These are phyloP conservation scores for Phytophthora lateralis DNA, from an alignment of 352 stramenopile genomes.

Conservation along the genomic window DNA sequence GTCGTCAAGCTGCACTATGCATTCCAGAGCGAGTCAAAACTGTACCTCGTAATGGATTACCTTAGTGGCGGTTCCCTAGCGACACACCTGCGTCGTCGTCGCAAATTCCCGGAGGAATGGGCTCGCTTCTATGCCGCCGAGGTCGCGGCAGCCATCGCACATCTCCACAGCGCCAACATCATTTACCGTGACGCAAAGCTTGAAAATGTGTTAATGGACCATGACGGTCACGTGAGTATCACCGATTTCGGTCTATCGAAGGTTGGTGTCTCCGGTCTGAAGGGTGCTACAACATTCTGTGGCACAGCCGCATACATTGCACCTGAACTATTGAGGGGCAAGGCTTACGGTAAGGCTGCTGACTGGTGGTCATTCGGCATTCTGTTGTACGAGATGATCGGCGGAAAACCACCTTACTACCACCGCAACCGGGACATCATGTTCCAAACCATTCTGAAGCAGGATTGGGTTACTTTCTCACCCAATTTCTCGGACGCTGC, in stretches of 20 bases:
- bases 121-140: conserved; percentile 95
- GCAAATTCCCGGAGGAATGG: conserved; percentile 91
- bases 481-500: conserved; percentile 91
- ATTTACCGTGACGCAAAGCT: conserved; percentile 97
- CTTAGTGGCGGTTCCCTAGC: conserved; percentile 90
- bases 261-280: conserved; percentile 85
- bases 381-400: conserved; percentile 96
- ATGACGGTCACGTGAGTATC: conserved; percentile 94
- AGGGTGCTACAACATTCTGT: conserved; percentile 93
- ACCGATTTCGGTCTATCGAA: conserved; percentile 96
- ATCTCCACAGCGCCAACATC: conserved; percentile 94
- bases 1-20: conserved; percentile 95
- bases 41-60: conserved; percentile 95
- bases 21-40: conserved; percentile 93
- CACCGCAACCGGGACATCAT: conserved; percentile 92
- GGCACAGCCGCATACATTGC: conserved; percentile 94
- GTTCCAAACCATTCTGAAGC: conserved; percentile 93
- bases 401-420: conserved; percentile 91
- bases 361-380: conserved; percentile 97
- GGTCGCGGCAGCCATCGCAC: conserved; percentile 90
- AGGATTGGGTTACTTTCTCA: conserved; percentile 96
- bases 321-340: conserved; percentile 90
- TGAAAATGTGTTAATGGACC: conserved; percentile 95
- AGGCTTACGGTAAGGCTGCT: conserved; percentile 90
- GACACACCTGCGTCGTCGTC: conserved; percentile 86